Conservation (phyloP, 78 protist genomes). For the Dictyostelium capitatum region DNA sequence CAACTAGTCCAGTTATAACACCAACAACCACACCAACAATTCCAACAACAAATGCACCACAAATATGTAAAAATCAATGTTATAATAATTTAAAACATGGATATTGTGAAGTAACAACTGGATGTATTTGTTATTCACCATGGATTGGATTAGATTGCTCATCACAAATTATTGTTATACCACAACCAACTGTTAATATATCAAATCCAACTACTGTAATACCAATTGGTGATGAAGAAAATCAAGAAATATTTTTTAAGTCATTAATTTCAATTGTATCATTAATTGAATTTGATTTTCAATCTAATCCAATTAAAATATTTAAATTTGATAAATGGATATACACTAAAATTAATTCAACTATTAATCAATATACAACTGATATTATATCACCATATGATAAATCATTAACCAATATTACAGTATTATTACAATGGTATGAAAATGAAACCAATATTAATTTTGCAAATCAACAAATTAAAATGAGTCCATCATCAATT, state of each 20-base stretch:
- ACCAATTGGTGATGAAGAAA: neutral
- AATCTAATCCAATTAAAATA: neutral
- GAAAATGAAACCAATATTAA: neutral
- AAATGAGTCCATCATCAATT: neutral
- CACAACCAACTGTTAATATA: neutral
- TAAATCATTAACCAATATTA: neutral
- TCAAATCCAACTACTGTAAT: neutral
- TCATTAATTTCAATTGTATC: neutral
- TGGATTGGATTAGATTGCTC: conserved; percentile 10
- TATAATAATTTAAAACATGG: neutral
- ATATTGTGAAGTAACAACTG: neutral
- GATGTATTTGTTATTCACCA: neutral
- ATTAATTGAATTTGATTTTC: neutral
- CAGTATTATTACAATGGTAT: neutral
- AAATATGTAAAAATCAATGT: neutral
- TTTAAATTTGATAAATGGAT: neutral
- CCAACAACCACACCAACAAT: neutral
- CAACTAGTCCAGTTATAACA: neutral
- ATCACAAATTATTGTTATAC: neutral
- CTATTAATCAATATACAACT: neutral
- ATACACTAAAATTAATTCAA: neutral
- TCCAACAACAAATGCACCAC: neutral
- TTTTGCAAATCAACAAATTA: neutral
- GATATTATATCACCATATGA: neutral
- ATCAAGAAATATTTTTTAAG: neutral